Evolutionary conservation across 2,329 filamentous ascomycete species (phyloP), one percentile per base, ranked within the genome.

Genomic region (Sarocladium kiliense): DNA sequence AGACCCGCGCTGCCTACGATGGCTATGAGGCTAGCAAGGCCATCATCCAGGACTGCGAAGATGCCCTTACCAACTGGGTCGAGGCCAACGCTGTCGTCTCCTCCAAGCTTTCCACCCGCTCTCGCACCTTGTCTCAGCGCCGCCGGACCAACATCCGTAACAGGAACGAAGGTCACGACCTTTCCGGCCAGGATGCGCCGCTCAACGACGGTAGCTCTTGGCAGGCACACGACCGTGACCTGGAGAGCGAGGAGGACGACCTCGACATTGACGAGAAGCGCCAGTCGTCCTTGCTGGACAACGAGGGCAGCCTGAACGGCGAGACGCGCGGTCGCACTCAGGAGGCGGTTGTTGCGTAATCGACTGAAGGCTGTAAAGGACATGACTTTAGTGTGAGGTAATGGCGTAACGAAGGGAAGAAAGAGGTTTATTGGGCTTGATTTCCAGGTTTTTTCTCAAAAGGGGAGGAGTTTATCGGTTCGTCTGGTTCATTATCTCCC

Each of bases 31-130:
- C 92, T 59, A 96, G 90, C 82, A 97, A 97, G 77, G 93, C 89
- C 60, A 97, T 99, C 74, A 97, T 99, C 67, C 94, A 99, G 76
- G 94, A 99, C 74, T 99, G 94, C 72, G 94, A 99, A 75, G 92
- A 97, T 69, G 84, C 94, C 1, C 85, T 99, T 58, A 97, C 91
- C 70, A 97, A 96, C 79, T 99, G 94, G 94, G 91, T 97, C 37
- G 82, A 85, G 56, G 87, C 91, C 65, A 94, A 95, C 67, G 93
- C 94, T 5, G 87, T 90, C 45, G 91, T 99, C 63, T 88, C 82
- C 56, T 87, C 92, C 60, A 92, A 90, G 71, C 84, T 99, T 50
- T 96, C 91, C 3, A 88, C 86, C 18, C 90, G 94, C 57, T 85
- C 93, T 39, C 90, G 92, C 63, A 95, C 87, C 16, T 82, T 97